A percentile compares a stretch with the other conserved stretches of the same genome.
Conservation (phyloP, 78 protist genomes). For the Acrasis kona region DNA sequence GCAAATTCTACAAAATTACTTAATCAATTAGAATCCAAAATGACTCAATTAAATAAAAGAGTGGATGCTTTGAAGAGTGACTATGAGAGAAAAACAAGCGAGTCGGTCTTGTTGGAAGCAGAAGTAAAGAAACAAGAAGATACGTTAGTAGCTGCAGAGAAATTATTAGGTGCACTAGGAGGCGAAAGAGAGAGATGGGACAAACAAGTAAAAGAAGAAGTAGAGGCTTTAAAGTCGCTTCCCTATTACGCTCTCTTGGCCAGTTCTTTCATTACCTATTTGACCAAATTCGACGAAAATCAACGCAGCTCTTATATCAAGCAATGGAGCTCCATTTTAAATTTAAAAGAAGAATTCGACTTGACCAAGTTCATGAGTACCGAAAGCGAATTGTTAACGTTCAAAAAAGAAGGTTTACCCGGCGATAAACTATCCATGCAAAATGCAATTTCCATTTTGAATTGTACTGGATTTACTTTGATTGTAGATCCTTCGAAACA, state of each 20-base stretch:
- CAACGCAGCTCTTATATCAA: not conserved
- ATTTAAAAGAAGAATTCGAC: not conserved
- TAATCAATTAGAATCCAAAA: conserved; percentile 9
- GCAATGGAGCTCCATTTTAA: conserved; percentile 8
- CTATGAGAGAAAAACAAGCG: conserved; percentile 33
- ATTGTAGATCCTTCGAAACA: conserved; percentile 70
- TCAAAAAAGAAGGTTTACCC: conserved; percentile 74
- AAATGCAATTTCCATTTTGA: conserved; percentile 55
- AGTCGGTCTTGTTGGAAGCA: conserved; percentile 35
- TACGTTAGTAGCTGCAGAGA: conserved; percentile 30
- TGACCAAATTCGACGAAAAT: conserved; percentile 33
- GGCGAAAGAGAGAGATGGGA: conserved; percentile 71
- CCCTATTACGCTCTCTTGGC: conserved; percentile 29
- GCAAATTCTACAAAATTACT: not conserved
- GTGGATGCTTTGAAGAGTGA: conserved; percentile 33
- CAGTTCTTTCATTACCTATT: conserved; percentile 49
- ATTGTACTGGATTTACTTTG: conserved; percentile 20
- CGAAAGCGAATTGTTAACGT: conserved; percentile 47
- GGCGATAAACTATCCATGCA: conserved; percentile 57
- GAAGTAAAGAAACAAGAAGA: conserved; percentile 26
- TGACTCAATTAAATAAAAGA: conserved; percentile 29
- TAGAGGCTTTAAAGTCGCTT: not conserved
- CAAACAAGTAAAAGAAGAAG: not conserved
- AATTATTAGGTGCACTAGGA: conserved; percentile 50
- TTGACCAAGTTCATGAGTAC: conserved; percentile 23